Base-by-base conservation (phyloP, 495 filamentous ascomycete species). In the Pseudotulostoma volvatum region DNA sequence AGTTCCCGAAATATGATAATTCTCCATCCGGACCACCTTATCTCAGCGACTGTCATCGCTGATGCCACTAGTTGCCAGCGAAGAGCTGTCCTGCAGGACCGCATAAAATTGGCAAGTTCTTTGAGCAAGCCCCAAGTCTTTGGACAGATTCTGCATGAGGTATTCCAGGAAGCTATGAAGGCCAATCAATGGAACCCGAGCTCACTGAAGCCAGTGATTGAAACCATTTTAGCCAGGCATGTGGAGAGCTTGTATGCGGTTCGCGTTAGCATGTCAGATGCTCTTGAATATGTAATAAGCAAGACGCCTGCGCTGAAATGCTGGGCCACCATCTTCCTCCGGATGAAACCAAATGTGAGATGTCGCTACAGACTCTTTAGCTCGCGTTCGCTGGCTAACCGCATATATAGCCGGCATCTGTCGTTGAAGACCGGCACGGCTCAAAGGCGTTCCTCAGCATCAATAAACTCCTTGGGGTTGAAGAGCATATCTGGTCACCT, bases 401-500 rank as follows among this genome's bases (percentile, higher is more conserved):
- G 36, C 39, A 46, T 52, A 42, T 57, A 40, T 47, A 85, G 74
- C 53, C 71, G 9, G 67, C 76, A 38, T 84, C 81, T 3, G 43
- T 81, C n/a, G 79, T 93, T 4, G 74, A 79, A 43, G 86, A 85
- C 40, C 71, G 81, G 31, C 79, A 84, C 45, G 79, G 77, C 23
- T 67, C 64, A 31, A 62, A 80, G 46, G 72, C 81, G 9, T 75
- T 71, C 32, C 76, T 95, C 67, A 84, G 79, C 48, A 75, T 97
- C 45, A 93, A 74, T 54, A 95, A 94, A 52, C 63, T 97, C 23
- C 76, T 97, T 31, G 90, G 94, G 50, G 84, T 96, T 15, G 90
- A 97, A 56, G 90, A 97, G 55, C 87, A 95, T 49, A 71, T 95
- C 28, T 95, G 87, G 90, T 95, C 90, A 11, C 90, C 90, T 4